These are phyloP conservation scores for Maudiozyma turicensis DNA, from an alignment of 805 yeast species.

Conservation along the genomic window DNA sequence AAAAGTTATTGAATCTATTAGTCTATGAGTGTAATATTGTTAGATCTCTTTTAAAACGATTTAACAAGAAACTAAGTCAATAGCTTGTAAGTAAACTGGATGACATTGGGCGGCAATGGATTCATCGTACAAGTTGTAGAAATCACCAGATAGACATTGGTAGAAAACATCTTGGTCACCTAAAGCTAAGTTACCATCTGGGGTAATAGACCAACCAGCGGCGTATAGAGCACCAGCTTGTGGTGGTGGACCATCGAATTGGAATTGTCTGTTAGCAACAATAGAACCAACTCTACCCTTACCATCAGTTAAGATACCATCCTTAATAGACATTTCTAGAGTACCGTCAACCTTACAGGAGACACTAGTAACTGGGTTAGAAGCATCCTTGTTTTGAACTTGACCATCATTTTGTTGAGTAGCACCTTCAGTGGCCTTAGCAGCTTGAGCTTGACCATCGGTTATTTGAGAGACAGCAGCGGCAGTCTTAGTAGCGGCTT, in stretches of 20 bases:
- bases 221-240: constrained; percentile 71
- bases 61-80: constrained; percentile 48
- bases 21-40: not conserved
- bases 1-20: not conserved
- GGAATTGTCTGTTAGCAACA: constrained; percentile 79
- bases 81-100: constrained; percentile 49
- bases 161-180: constrained; percentile 55
- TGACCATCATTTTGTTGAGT: constrained; percentile 15
- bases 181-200: constrained; percentile 52
- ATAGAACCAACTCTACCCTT: constrained; percentile 67
- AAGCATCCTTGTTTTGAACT: constrained; percentile 6
- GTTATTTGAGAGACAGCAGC: constrained; percentile 29
- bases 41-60: not conserved
- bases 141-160: constrained; percentile 65
- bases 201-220: constrained; percentile 52
- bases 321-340: constrained; percentile 46
- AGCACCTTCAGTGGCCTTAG: constrained; percentile 28
- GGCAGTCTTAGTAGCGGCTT: constrained; percentile 21
- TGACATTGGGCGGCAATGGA: constrained; percentile 52
- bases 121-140: constrained; percentile 70
- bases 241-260: constrained; percentile 81
- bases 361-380: constrained; percentile 29
- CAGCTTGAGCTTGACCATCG: constrained; percentile 28
- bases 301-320: constrained; percentile 45
- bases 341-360: constrained; percentile 42